Conservation (phyloP, 2,329 filamentous ascomycete genomes). For the Microsporum canis region DNA sequence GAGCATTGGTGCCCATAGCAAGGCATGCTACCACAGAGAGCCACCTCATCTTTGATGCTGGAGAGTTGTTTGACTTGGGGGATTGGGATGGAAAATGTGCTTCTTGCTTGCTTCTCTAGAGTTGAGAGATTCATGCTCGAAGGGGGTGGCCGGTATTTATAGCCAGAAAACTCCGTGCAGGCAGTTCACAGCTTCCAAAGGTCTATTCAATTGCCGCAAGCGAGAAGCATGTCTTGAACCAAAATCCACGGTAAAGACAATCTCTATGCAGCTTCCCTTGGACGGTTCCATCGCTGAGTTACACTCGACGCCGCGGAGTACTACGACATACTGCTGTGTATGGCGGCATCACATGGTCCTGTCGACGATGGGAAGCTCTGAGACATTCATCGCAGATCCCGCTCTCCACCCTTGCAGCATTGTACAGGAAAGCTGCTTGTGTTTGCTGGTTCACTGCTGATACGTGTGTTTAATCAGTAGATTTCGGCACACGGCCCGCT, state of each 20-base stretch:
- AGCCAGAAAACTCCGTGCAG: neutral
- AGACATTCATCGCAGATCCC: too few species aligned
- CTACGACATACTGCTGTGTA: too few species aligned
- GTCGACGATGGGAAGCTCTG: too few species aligned
- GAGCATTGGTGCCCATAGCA: slow-evolving; percentile 7
- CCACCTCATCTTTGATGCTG: slow-evolving; percentile 9
- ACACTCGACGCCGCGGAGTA: neutral
- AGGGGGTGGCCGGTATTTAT: neutral
- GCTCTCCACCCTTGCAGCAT: neutral
- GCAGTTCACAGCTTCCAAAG: neutral
- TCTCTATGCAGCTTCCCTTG: neutral
- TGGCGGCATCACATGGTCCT: too few species aligned
- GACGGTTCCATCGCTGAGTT: slow-evolving; percentile 2
- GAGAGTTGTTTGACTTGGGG: neutral
- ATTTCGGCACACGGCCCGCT: too few species aligned
- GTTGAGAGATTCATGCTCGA: neutral
- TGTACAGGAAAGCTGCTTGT: neutral
- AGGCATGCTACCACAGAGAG: slow-evolving; percentile 8
- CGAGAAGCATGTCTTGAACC: slow-evolving; percentile 2
- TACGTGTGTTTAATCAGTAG: too few species aligned
- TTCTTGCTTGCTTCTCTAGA: neutral
- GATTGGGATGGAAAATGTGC: neutral
- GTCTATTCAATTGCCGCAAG: neutral
- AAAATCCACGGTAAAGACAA: neutral
- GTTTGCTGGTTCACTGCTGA: too few species aligned